Evolutionary conservation across 176 grass and related monocot genomes (phyloP).

Genomic region (Oryza meridionalis): DNA sequence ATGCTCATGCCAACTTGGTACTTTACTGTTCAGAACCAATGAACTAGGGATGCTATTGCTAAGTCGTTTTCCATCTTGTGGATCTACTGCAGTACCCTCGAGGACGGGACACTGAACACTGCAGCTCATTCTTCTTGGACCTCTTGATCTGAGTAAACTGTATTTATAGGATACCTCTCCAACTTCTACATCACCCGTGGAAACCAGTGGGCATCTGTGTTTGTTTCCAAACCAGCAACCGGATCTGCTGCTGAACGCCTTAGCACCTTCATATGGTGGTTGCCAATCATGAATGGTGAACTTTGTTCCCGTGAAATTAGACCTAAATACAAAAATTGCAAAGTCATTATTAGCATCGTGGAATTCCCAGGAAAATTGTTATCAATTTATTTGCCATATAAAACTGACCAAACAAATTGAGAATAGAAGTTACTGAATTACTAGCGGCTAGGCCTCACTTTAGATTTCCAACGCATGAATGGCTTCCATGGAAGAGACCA

Average conservation of each 20-base stretch:
- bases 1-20: slow-evolving; percentile 62
- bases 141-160: slow-evolving; percentile 60
- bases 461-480: slow-evolving; percentile 64
- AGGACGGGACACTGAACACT: slow-evolving; percentile 40
- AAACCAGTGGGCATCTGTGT: slow-evolving; percentile 43
- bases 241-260: slow-evolving; percentile 46
- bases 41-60: not conserved
- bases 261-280: slow-evolving; percentile 43
- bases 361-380: not conserved
- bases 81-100: not conserved
- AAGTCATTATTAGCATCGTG: not conserved
- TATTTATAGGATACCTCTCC: slow-evolving; percentile 56
- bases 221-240: slow-evolving; percentile 48
- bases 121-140: slow-evolving; percentile 61
- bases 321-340: slow-evolving; percentile 40
- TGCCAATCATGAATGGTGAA: slow-evolving; percentile 53
- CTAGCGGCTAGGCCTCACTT: slow-evolving; percentile 43
- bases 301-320: slow-evolving; percentile 62
- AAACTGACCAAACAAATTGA: not conserved
- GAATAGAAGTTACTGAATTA: not conserved
- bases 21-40: slow-evolving; percentile 61
- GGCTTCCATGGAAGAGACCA: slow-evolving; percentile 48
- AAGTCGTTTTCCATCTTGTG: not conserved
- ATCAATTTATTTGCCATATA: no score
- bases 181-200: slow-evolving; percentile 41